Evolutionary conservation across 176 grass and related monocot genomes (phyloP).

Genomic region (Coix lacrymajobi): DNA sequence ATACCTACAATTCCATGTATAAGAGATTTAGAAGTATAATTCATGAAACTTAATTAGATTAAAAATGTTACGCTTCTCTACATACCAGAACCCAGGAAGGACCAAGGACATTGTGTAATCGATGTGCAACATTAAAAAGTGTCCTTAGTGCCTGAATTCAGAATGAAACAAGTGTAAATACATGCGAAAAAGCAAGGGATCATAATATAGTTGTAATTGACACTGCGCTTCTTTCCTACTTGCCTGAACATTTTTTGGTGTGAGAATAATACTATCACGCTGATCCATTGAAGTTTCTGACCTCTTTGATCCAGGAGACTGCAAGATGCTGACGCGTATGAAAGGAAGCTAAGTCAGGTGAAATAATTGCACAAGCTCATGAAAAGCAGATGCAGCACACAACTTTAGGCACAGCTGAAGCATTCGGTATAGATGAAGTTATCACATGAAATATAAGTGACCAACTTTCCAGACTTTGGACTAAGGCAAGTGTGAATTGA

Average conservation of each 20-base stretch:
- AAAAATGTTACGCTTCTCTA: neutral
- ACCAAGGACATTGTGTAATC: slow-evolving; percentile 94
- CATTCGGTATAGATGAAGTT: neutral
- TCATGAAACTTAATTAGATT: slow-evolving; percentile 14
- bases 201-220: neutral
- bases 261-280: slow-evolving; percentile 83
- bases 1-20: slow-evolving; percentile 50
- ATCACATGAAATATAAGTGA: slow-evolving; percentile 1
- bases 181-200: slow-evolving; percentile 1
- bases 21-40: slow-evolving; percentile 11
- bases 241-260: slow-evolving; percentile 98
- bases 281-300: slow-evolving; percentile 63
- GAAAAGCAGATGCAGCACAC: neutral
- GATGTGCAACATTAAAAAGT: slow-evolving; percentile 97
- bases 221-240: slow-evolving; percentile 38
- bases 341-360: slow-evolving; percentile 25
- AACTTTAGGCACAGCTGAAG: slow-evolving; percentile 16
- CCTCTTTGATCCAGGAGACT: slow-evolving; percentile 90
- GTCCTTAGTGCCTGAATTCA: slow-evolving; percentile 79
- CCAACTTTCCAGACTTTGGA: neutral
- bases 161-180: slow-evolving; percentile 27
- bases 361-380: neutral
- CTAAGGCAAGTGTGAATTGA: neutral
- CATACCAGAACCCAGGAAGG: slow-evolving; percentile 97
- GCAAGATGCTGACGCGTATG: slow-evolving; percentile 44